Evolutionary conservation across 2,329 filamentous ascomycete genomes (phyloP).

Genomic region (Ceratocystis smalleyi): DNA sequence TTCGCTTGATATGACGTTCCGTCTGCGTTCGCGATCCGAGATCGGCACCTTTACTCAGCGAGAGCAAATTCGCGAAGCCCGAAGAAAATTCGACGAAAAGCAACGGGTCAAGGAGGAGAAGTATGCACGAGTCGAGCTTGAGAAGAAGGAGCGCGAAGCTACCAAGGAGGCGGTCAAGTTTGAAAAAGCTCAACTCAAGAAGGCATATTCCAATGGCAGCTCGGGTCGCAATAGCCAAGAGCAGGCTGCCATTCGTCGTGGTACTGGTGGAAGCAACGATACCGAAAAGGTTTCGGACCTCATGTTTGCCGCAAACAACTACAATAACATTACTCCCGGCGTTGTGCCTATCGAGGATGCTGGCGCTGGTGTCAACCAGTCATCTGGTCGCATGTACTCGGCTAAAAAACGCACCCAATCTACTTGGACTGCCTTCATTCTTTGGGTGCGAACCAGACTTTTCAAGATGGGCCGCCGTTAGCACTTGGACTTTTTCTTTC

Average conservation of each 20-base stretch:
- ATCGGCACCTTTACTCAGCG: constrained; percentile 38
- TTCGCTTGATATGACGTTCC: constrained; percentile 44
- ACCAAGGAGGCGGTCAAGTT: constrained; percentile 38
- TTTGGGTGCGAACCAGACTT: constrained; percentile 45
- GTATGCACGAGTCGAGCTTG: constrained; percentile 42
- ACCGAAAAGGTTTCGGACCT: constrained; percentile 27
- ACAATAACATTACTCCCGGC: constrained; percentile 29
- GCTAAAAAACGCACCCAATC: constrained; percentile 46
- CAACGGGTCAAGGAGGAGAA: constrained; percentile 48
- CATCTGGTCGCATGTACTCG: constrained; percentile 28
- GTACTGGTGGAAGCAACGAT: constrained; percentile 22
- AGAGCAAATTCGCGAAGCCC: constrained; percentile 44
- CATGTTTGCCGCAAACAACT: constrained; percentile 32
- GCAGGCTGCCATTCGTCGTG: constrained; percentile 7
- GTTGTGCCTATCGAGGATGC: constrained; percentile 25
- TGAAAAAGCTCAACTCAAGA: constrained; percentile 32
- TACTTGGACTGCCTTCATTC: constrained; percentile 46
- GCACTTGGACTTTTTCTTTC: constrained; percentile 2
- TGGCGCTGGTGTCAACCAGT: constrained; percentile 29
- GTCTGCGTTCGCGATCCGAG: constrained; percentile 45
- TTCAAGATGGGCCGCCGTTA: constrained; percentile 28
- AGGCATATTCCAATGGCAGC: constrained; percentile 26
- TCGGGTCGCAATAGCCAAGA: constrained; percentile 16
- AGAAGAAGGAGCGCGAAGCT: constrained; percentile 42
- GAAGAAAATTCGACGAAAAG: constrained; percentile 47